Base-by-base conservation (phyloP, 768 basidiomycete species). In the Tricholoma hemisulphureum region DNA sequence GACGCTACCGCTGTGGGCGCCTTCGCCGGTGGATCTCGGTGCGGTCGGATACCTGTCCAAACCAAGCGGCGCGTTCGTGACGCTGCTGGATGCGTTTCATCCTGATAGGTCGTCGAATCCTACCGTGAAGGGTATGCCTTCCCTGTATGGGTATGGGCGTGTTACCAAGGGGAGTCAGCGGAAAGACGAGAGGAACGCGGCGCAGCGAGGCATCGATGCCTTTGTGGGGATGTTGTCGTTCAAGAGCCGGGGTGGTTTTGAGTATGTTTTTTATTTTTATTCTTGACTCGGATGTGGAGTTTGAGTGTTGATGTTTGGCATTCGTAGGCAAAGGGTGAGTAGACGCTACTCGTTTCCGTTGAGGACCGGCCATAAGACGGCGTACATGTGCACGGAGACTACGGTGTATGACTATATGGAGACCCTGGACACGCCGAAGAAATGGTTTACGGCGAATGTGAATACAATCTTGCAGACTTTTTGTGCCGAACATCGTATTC, bases 31-130 rank as follows among this genome's bases (percentile, higher is more conserved):
- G 0, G 68, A 77, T 11, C 71, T 92, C 2, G 92, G 91, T 6
- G 84, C 86, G 2, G 86, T 93, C 8, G 92, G 92, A 2, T 94
- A 88, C 67, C 51, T 92, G 23, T 77, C 76, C 31, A 88, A 86
- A 62, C 82, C 86, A 0, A 70, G 71, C n/a, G 91, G 91, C 2
- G 71, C 74, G 45, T 94, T 94, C 61, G 71, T 89, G 57, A 86
- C 84, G 7, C 75, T 93, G 6, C 85, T 91, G 72, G 89, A 91
- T 68, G 82, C 87, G 1, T 79, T 84, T 67, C 73, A 80, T 52
- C 86, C 84, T 5, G 69, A 71, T 35, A 78, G 78, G 58, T 75
- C 82, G 6, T 66, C 72, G 1, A 74, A 78, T 21, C 79, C 77
- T 5, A 63, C 65, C 4, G 74, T 82, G 26, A 75, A 72, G 56